These are phyloP conservation scores for Nemania sp. DNA, from an alignment of 2,329 filamentous ascomycete species.

Conservation along the genomic window DNA sequence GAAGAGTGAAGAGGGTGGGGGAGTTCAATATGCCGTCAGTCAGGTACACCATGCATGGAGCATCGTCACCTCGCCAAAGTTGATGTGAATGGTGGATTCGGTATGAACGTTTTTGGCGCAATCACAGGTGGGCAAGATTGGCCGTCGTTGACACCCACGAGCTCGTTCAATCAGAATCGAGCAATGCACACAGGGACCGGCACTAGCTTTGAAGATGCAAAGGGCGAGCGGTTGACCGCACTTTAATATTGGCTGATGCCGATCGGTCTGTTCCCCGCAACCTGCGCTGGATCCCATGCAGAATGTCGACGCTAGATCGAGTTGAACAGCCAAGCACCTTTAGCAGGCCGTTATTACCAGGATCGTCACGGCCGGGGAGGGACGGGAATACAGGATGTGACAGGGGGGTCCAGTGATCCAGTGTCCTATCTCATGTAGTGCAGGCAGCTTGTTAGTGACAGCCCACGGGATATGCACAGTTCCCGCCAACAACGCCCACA, in stretches of 20 bases:
- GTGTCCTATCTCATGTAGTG: not conserved
- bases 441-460: constrained; percentile 6
- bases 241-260: constrained; percentile 59
- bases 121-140: constrained; percentile 35
- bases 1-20: constrained; percentile 36
- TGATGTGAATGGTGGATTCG: constrained; percentile 18
- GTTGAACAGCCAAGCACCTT: constrained; percentile 29
- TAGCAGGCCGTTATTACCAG: constrained; percentile 33
- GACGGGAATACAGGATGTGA: constrained; percentile 1
- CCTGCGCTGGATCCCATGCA: constrained; percentile 43
- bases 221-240: constrained; percentile 44
- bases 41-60: constrained; percentile 35
- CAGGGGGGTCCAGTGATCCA: constrained; percentile 16
- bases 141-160: constrained; percentile 33
- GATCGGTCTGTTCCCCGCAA: constrained; percentile 47
- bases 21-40: constrained; percentile 33
- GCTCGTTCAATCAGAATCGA: constrained; percentile 38
- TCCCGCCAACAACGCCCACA: constrained; percentile 16
- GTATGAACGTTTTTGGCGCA: constrained; percentile 18
- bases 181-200: constrained; percentile 31
- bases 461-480: constrained; percentile 27
- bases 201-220: constrained; percentile 27
- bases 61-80: constrained; percentile 34
- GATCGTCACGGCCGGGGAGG: constrained; percentile 19
- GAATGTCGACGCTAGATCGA: constrained; percentile 37